Percentiles rank a stretch among this genome's conserved stretches.
Evolutionary conservation across 202 grass and related monocot species (phyloP).

Genomic region (Bolboschoenoplectus hybrid): DNA sequence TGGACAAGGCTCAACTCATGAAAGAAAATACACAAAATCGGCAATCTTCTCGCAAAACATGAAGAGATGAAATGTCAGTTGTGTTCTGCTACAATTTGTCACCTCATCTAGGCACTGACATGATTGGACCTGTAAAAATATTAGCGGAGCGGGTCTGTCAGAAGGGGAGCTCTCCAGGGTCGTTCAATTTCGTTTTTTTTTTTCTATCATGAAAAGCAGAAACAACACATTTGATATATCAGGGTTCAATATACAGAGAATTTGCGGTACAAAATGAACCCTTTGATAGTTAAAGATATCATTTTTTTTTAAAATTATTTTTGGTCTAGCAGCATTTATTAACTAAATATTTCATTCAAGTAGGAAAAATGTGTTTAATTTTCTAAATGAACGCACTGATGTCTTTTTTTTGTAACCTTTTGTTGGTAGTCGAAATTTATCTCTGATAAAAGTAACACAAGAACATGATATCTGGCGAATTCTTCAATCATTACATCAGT

Average conservation of each 20-base stretch:
- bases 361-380: background rate
- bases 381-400: background rate
- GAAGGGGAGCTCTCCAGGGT: constrained; percentile 33
- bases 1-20: constrained; percentile 67
- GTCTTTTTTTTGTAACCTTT: background rate
- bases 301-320: background rate
- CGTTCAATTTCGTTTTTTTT: constrained; percentile 31
- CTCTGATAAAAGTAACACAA: background rate
- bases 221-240: constrained; percentile 13
- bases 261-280: constrained; percentile 8
- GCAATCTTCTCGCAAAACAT: constrained; percentile 17
- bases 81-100: constrained; percentile 28
- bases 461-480: background rate
- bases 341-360: background rate
- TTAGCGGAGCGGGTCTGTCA: background rate
- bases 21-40: constrained; percentile 20
- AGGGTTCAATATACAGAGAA: background rate
- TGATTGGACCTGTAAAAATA: background rate
- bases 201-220: constrained; percentile 20
- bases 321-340: background rate
- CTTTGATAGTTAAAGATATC: background rate
- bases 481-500: background rate
- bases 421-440: background rate
- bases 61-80: constrained; percentile 5
- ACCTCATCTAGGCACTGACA: background rate